These are phyloP conservation scores for Ophiostoma tasmaniense DNA, from an alignment of 2,329 filamentous ascomycete species.

Conservation along the genomic window DNA sequence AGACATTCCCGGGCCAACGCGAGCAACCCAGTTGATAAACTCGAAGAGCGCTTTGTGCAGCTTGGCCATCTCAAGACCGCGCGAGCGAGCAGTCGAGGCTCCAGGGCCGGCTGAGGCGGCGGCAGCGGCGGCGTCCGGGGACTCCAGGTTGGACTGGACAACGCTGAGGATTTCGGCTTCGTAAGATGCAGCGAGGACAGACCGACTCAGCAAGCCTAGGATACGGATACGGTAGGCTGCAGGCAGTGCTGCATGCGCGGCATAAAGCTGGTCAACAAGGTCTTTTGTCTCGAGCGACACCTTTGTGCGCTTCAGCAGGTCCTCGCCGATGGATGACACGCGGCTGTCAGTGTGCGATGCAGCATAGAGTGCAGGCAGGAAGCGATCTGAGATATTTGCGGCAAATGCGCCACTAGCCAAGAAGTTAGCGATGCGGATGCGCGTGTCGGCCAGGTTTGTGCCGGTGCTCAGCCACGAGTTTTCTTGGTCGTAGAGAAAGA, in stretches of 20 bases:
- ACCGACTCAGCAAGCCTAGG: constrained; percentile 67
- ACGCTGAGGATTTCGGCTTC: constrained; percentile 58
- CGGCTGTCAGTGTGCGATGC: constrained; percentile 74
- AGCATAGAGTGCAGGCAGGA: constrained; percentile 75
- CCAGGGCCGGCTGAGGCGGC: constrained; percentile 13
- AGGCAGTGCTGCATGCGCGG: constrained; percentile 64
- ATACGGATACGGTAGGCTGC: constrained; percentile 69
- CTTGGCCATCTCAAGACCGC: constrained; percentile 66
- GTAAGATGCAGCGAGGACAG: constrained; percentile 62
- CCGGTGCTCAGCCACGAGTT: constrained; percentile 57
- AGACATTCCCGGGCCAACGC: constrained; percentile 49
- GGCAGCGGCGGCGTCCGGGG: constrained; percentile 19
- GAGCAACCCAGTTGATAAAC: constrained; percentile 79
- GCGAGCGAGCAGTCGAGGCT: constrained; percentile 28
- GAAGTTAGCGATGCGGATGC: constrained; percentile 60
- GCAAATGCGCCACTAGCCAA: constrained; percentile 75
- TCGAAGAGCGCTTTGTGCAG: constrained; percentile 75
- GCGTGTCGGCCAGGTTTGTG: constrained; percentile 60
- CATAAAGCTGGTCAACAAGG: constrained; percentile 59
- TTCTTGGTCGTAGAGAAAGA: constrained; percentile 59
- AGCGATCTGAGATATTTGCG: constrained; percentile 42
- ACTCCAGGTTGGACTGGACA: constrained; percentile 55
- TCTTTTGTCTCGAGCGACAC: constrained; percentile 62
- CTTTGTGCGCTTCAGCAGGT: constrained; percentile 72
- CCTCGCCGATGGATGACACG: constrained; percentile 77